Percentiles rank a stretch among this genome's conserved stretches.
phyloP scores from a whole-genome alignment of 495 filamentous ascomycete genomes.

The Chaetomium cochliodes region DNA sequence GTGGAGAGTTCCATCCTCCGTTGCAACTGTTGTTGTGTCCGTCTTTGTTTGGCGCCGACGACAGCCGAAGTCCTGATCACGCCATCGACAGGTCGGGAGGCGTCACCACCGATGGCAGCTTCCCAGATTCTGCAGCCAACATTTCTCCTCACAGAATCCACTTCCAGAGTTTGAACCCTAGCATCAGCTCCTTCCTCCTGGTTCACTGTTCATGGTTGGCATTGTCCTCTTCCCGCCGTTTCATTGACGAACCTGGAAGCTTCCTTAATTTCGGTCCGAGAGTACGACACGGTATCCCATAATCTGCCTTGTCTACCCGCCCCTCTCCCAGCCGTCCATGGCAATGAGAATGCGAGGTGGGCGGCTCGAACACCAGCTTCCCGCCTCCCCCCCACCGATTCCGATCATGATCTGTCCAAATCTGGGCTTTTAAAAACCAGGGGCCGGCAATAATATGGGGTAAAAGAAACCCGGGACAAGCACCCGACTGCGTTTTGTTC shows the following conservation, averaged over 20 bases:
- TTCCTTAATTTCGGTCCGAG: neutral
- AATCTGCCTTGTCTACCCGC: neutral
- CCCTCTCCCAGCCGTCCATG: neutral
- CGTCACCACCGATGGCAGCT: constrained; percentile 14
- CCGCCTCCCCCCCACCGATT: neutral
- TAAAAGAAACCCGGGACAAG: constrained; percentile 23
- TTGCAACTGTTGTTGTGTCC: no score
- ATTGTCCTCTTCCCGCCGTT: neutral
- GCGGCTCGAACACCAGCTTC: neutral
- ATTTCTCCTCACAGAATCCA: neutral
- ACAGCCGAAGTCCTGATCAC: constrained; percentile 22
- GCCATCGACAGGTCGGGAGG: constrained; percentile 16
- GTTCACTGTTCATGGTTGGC: neutral
- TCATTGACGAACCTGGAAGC: neutral
- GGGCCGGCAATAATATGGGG: constrained; percentile 7
- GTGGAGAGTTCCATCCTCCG: neutral
- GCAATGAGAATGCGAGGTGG: neutral
- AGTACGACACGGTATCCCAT: neutral
- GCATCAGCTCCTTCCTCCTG: neutral
- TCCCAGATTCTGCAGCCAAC: neutral
- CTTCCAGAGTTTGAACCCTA: neutral
- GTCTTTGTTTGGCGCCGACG: constrained; percentile 12
- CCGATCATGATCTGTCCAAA: neutral
- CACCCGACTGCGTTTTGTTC: constrained; percentile 4
- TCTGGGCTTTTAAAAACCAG: neutral